These are phyloP conservation scores for Dactylellina cionopaga DNA, from an alignment of 2,329 filamentous ascomycete species.

Conservation along the genomic window DNA sequence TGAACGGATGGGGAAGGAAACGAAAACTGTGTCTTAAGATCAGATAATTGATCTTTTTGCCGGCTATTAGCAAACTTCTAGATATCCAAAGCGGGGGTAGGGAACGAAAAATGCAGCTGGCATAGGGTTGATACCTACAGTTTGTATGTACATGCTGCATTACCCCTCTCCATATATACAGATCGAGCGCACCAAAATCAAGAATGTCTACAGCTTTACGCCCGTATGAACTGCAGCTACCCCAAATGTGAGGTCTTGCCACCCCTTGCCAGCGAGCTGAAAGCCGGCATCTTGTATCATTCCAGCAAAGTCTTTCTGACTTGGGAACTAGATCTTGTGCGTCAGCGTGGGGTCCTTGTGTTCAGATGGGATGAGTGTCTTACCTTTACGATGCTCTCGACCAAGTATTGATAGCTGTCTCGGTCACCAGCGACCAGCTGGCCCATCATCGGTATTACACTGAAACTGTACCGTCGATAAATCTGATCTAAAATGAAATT, in stretches of 20 bases:
- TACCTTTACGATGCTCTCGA: constrained; percentile 88
- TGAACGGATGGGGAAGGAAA: neutral
- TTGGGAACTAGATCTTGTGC: constrained; percentile 74
- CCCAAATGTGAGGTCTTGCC: constrained; percentile 89
- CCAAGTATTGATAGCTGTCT: constrained; percentile 97
- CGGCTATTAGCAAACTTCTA: constrained; percentile 6
- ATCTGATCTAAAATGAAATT: constrained; percentile 80
- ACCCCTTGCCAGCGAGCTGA: constrained; percentile 80
- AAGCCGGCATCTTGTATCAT: constrained; percentile 90
- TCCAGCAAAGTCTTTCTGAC: constrained; percentile 80
- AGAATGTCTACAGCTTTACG: constrained; percentile 73
- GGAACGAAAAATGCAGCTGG: neutral
- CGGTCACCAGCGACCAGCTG: constrained; percentile 93
- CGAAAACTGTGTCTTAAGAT: constrained; percentile 29
- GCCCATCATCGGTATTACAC: constrained; percentile 91
- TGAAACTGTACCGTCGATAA: constrained; percentile 96
- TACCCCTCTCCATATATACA: constrained; percentile 46
- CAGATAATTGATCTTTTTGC: constrained; percentile 25
- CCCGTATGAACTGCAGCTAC: constrained; percentile 97
- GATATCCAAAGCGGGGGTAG: constrained; percentile 10
- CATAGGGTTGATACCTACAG: constrained; percentile 43
- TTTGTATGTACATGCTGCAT: constrained; percentile 45
- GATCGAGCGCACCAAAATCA: constrained; percentile 26
- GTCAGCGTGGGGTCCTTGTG: neutral
- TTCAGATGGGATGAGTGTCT: neutral